These are phyloP conservation scores for Ramularia collo-cygni DNA, from an alignment of 2,329 filamentous ascomycete genomes.

Conservation along the genomic window DNA sequence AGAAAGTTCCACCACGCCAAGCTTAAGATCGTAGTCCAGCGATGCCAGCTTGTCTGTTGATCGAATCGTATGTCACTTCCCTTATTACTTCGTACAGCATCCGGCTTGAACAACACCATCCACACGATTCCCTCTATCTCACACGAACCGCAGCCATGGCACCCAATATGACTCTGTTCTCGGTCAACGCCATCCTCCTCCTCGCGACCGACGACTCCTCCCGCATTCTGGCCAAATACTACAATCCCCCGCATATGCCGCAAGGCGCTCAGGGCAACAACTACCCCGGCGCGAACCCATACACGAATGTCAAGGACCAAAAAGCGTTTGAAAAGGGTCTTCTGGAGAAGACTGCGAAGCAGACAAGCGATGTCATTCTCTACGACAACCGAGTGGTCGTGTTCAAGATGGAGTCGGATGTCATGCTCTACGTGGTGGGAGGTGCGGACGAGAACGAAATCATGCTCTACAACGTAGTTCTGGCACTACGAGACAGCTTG, in stretches of 20 bases:
- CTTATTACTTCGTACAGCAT: too few species aligned
- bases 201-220: constrained; percentile 74
- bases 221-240: constrained; percentile 93
- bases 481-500: constrained; percentile 83
- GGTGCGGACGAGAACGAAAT: constrained; percentile 94
- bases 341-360: constrained; percentile 91
- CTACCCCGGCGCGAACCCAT: constrained; percentile 65
- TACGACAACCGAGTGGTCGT: constrained; percentile 95
- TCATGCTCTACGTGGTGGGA: constrained; percentile 93
- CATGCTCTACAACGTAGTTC: constrained; percentile 81
- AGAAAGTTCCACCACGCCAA: too few species aligned
- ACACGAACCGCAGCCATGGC: constrained; percentile 35
- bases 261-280: constrained; percentile 51
- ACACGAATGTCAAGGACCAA: constrained; percentile 84
- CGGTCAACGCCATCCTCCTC: constrained; percentile 46
- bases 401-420: constrained; percentile 96
- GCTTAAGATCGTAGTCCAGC: too few species aligned
- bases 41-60: too few species aligned
- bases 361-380: constrained; percentile 90
- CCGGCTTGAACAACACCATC: neutral
- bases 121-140: neutral
- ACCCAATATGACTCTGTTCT: constrained; percentile 49
- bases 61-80: too few species aligned
- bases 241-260: constrained; percentile 62
- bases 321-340: constrained; percentile 96